phyloP scores from a whole-genome alignment of 1,284 basidiomycete species.

The Pterula multifida region DNA sequence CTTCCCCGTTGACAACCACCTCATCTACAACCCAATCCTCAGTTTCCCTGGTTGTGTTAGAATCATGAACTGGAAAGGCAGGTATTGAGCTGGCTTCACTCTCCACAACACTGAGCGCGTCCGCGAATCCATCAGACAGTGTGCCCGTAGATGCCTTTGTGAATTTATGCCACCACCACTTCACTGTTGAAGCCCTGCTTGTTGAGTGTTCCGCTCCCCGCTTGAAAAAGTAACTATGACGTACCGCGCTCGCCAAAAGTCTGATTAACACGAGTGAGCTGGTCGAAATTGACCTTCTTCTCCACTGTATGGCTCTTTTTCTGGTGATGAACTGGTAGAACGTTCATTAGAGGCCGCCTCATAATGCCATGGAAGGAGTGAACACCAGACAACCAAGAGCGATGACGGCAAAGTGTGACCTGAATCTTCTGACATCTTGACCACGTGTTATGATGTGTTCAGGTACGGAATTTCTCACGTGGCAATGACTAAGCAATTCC shows the following conservation, averaged over 20 bases:
- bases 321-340: not conserved
- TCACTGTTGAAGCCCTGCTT: not conserved
- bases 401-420: too few species aligned
- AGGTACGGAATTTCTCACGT: too few species aligned
- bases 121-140: conserved; percentile 8
- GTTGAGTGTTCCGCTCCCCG: too few species aligned
- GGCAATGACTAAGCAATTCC: too few species aligned
- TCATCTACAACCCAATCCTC: conserved; percentile 10
- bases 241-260: not conserved
- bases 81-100: conserved; percentile 10
- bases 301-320: not conserved
- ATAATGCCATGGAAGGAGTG: not conserved
- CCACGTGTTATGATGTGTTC: too few species aligned
- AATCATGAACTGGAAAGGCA: conserved; percentile 9
- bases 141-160: conserved; percentile 9
- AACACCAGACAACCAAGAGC: too few species aligned
- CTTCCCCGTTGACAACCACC: conserved; percentile 9
- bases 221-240: not conserved
- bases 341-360: not conserved
- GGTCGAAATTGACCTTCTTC: not conserved
- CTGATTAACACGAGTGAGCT: not conserved
- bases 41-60: conserved; percentile 7
- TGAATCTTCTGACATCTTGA: too few species aligned
- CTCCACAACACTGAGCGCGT: conserved; percentile 7
- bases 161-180: conserved; percentile 1